phyloP scores from a whole-genome alignment of 345 rosid species.

The Stellera chamaejasme region DNA sequence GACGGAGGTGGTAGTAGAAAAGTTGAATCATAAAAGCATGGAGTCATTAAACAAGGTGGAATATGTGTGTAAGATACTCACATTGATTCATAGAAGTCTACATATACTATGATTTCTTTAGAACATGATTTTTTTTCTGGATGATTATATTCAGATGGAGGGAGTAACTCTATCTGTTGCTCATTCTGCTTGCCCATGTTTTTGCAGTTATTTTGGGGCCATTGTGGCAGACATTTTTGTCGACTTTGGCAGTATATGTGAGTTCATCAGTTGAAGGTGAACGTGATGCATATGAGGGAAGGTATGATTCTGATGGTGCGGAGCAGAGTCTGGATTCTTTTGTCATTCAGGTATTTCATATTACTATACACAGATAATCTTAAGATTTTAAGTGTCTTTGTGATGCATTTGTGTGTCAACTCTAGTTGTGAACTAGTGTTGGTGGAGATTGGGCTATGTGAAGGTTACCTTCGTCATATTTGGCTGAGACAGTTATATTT shows the following conservation, averaged over 20 bases:
- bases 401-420: background rate
- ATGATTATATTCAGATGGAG: background rate
- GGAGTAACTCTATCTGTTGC: background rate
- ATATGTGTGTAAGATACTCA: no score
- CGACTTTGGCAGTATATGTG: slow-evolving; percentile 63
- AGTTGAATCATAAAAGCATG: no score
- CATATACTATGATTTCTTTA: no score
- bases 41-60: no score
- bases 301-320: slow-evolving; percentile 92
- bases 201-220: slow-evolving; percentile 71
- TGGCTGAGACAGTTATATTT: no score
- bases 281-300: slow-evolving; percentile 68
- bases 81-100: no score
- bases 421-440: background rate
- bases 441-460: no score
- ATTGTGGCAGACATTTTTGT: slow-evolving; percentile 82
- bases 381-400: background rate
- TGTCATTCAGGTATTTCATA: slow-evolving; percentile 58
- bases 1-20: no score
- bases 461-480: no score
- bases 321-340: slow-evolving; percentile 92
- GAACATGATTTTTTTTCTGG: background rate
- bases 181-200: slow-evolving; percentile 14
- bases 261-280: slow-evolving; percentile 68
- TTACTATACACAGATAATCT: background rate